These are phyloP conservation scores for Aspergillus taichungensis DNA, from an alignment of 495 filamentous ascomycete species.

Conservation along the genomic window DNA sequence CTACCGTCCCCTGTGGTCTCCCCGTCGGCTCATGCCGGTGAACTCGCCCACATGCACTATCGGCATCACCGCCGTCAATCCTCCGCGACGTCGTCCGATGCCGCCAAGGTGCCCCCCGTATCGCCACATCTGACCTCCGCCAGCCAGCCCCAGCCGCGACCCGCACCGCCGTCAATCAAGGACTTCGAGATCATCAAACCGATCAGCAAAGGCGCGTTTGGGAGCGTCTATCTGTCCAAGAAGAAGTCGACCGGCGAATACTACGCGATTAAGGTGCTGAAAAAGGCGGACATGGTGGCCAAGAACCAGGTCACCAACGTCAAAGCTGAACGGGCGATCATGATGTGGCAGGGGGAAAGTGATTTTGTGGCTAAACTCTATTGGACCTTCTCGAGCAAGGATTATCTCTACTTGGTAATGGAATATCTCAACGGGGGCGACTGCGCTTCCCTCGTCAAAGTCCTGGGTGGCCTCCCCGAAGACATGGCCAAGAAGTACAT, in stretches of 20 bases:
- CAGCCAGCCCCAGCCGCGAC: conserved; percentile 65
- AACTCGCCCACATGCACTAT: conserved; percentile 52
- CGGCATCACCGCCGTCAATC: conserved; percentile 88
- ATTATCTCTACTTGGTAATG: conserved; percentile 98
- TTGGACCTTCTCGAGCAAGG: conserved; percentile 99
- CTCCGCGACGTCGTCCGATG: conserved; percentile 72
- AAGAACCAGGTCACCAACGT: conserved; percentile 99
- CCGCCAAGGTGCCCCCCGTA: conserved; percentile 51
- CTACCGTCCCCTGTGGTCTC: conserved; percentile 82
- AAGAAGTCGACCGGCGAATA: conserved; percentile 98
- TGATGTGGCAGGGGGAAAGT: conserved; percentile 99
- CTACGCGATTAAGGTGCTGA: conserved; percentile 95
- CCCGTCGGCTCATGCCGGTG: conserved; percentile 70
- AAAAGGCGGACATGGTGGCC: conserved; percentile 99
- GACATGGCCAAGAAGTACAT: conserved; percentile 98
- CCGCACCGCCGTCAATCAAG: conserved; percentile 89
- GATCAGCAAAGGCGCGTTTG: conserved; percentile 97
- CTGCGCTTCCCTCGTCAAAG: conserved; percentile 91
- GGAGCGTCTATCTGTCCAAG: conserved; percentile 93
- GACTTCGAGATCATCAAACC: conserved; percentile 99
- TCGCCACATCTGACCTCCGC: conserved; percentile 72
- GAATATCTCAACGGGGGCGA: conserved; percentile 98
- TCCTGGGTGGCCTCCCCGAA: conserved; percentile 81
- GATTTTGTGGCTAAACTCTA: conserved; percentile 98
- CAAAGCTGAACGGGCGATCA: conserved; percentile 97